Conservation (phyloP, 169 alveolate genomes). For the Theileria sp. region DNA sequence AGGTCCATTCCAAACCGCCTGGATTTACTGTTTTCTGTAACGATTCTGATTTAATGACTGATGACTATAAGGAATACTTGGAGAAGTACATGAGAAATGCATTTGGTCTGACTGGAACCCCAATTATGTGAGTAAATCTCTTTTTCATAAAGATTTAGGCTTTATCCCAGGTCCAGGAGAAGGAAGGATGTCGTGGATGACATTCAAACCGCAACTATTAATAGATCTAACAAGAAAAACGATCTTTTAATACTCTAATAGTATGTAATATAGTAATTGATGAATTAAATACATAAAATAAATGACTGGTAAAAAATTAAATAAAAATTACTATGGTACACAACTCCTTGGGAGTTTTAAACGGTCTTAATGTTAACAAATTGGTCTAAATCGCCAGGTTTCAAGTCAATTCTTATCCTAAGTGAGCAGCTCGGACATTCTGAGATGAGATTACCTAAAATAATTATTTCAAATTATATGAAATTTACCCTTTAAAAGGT, state of each 20-base stretch:
- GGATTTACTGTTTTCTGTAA: constrained; percentile 76
- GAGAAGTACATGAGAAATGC: constrained; percentile 69
- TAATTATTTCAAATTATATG: background rate
- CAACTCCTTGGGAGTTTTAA: constrained; percentile 1
- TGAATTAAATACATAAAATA: background rate
- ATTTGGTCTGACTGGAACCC: constrained; percentile 68
- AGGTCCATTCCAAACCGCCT: constrained; percentile 73
- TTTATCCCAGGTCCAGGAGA: constrained; percentile 63
- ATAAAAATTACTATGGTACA: background rate
- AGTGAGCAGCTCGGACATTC: constrained; percentile 69
- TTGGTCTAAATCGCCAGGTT: constrained; percentile 51
- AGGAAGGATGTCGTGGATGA: constrained; percentile 46
- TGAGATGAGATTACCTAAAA: constrained; percentile 48
- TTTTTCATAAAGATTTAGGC: constrained; percentile 2
- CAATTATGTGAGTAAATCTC: constrained; percentile 49
- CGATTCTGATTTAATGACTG: constrained; percentile 62
- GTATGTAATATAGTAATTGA: background rate
- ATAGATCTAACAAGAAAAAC: background rate
- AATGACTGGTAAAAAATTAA: background rate
- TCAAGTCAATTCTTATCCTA: constrained; percentile 33
- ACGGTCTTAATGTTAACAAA: background rate
- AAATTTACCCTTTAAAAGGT: constrained; percentile 42
- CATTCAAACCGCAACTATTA: constrained; percentile 2
- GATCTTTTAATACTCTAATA: background rate
- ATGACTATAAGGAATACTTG: constrained; percentile 74